Evolutionary conservation across 257 asterid genomes (phyloP).

Genomic region (Salvia rosmarinus): DNA sequence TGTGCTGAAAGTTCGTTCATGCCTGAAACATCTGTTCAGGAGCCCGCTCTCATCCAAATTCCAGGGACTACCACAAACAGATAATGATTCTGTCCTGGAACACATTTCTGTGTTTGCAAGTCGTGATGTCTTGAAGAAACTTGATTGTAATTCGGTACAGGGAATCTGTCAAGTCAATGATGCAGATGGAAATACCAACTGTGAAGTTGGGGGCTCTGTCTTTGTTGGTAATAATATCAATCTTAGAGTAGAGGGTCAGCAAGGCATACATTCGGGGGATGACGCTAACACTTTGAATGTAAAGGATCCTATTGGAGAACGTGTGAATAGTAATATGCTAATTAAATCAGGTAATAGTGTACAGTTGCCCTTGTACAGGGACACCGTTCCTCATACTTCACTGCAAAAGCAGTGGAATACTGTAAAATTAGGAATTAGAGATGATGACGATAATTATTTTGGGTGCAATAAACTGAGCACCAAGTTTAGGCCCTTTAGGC

Average conservation of each 20-base stretch:
- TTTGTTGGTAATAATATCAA: conserved; percentile 34
- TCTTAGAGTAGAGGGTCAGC: conserved; percentile 38
- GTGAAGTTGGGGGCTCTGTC: conserved; percentile 37
- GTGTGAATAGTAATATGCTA: conserved; percentile 58
- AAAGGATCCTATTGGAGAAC: conserved; percentile 56
- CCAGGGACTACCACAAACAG: conserved; percentile 42
- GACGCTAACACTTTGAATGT: conserved; percentile 53
- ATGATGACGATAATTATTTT: conserved; percentile 91
- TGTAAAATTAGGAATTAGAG: conserved; percentile 94
- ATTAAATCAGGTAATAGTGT: conserved; percentile 79
- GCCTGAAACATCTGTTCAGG: conserved; percentile 49
- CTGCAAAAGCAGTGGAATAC: conserved; percentile 62
- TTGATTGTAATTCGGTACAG: conserved; percentile 50
- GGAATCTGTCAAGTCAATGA: conserved; percentile 39
- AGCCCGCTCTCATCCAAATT: conserved; percentile 41
- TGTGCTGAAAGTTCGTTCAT: conserved; percentile 72
- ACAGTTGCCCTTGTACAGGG: conserved; percentile 82
- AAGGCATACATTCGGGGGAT: conserved; percentile 38
- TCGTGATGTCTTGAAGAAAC: conserved; percentile 49
- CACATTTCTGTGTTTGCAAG: conserved; percentile 45
- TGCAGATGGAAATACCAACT: conserved; percentile 36
- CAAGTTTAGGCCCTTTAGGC: conserved; percentile 68
- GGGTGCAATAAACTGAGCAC: conserved; percentile 70
- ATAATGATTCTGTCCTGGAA: conserved; percentile 49
- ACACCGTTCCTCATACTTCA: conserved; percentile 55